These are phyloP conservation scores for Rhizopogon vulgaris DNA, from an alignment of 768 basidiomycete genomes.

Conservation along the genomic window DNA sequence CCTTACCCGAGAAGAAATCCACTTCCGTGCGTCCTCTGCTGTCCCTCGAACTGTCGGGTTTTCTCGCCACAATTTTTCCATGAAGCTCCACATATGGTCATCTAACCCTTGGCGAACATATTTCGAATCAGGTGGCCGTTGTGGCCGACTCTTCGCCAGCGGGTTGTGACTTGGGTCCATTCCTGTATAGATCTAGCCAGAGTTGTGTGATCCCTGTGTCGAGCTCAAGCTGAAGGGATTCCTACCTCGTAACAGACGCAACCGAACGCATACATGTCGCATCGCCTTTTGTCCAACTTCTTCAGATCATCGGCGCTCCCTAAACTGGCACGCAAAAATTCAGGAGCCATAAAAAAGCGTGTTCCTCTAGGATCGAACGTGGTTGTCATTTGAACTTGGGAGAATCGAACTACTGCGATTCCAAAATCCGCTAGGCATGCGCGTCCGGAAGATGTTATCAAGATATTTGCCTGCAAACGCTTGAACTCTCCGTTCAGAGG, in stretches of 20 bases:
- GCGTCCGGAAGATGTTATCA: slow-evolving; percentile 32
- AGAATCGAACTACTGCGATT: slow-evolving; percentile 19
- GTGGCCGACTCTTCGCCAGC: neutral
- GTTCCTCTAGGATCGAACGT: slow-evolving; percentile 13
- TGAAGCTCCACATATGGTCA: slow-evolving; percentile 4
- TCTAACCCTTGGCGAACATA: neutral
- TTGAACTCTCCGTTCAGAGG: neutral
- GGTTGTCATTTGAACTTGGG: slow-evolving; percentile 7
- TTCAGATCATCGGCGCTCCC: neutral
- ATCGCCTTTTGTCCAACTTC: slow-evolving; percentile 19
- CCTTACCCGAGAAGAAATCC: neutral
- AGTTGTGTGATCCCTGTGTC: neutral
- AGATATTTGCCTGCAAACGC: slow-evolving; percentile 37
- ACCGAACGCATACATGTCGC: slow-evolving; percentile 37
- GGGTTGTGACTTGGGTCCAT: neutral
- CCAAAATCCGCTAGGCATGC: slow-evolving; percentile 51
- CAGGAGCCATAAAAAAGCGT: slow-evolving; percentile 19
- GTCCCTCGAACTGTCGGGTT: neutral
- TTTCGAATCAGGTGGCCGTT: neutral
- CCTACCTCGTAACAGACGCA: slow-evolving; percentile 35
- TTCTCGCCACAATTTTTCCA: neutral
- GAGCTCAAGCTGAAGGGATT: neutral
- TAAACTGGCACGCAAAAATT: slow-evolving; percentile 8
- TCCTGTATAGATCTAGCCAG: slow-evolving; percentile 1
- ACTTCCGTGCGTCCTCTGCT: neutral